These are phyloP conservation scores for Geoglossum glabrum DNA, from an alignment of 495 filamentous ascomycete species.

Conservation along the genomic window DNA sequence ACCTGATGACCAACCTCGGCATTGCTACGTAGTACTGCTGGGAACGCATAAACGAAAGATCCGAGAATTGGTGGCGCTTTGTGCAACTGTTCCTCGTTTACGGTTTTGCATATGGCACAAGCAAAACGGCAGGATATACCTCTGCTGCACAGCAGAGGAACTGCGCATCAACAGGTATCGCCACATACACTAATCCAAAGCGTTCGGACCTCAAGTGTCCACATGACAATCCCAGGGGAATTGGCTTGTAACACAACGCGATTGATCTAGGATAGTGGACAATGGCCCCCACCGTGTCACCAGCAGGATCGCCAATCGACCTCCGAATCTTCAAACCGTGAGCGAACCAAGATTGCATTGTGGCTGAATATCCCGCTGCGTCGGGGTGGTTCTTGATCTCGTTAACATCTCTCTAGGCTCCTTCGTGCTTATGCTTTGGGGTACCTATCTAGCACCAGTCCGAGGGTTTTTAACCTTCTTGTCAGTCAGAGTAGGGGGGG, in stretches of 20 bases:
- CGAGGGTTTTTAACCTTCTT: conserved; percentile 33
- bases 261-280: neutral
- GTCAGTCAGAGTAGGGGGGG: conserved; percentile 30
- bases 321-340: neutral
- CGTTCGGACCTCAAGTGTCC: too few species aligned
- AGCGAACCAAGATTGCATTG: neutral
- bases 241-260: neutral
- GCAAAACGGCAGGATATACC: too few species aligned
- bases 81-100: neutral
- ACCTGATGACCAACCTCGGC: neutral
- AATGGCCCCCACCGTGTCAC: neutral
- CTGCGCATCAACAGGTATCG: too few species aligned
- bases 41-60: too few species aligned
- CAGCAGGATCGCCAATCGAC: neutral
- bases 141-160: too few species aligned
- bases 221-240: neutral
- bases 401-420: conserved; percentile 26
- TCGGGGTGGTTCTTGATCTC: neutral
- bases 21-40: too few species aligned
- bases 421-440: conserved; percentile 56
- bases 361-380: neutral
- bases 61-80: neutral
- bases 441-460: conserved; percentile 49
- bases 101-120: neutral
- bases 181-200: neutral